phyloP scores from a whole-genome alignment of 1,139 yeast genomes.

The Nakaseomyces glabratus region DNA sequence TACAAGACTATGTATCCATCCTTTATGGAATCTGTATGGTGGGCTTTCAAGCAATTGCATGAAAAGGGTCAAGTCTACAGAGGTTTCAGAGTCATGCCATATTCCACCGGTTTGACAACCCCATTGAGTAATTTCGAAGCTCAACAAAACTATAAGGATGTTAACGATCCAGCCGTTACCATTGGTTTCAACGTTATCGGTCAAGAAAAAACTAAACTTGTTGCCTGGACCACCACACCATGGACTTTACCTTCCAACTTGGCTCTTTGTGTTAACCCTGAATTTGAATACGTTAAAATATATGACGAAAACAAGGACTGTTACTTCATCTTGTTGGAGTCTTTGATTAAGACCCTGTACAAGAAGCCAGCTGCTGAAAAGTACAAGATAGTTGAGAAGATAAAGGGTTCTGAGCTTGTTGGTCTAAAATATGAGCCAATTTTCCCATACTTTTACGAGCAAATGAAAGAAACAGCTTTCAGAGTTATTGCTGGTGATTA shows the following conservation, averaged over 20 bases:
- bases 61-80: conserved; percentile 83
- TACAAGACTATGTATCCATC: conserved; percentile 93
- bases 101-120: conserved; percentile 93
- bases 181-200: conserved; percentile 75
- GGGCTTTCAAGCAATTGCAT: conserved; percentile 89
- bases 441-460: conserved; percentile 69
- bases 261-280: conserved; percentile 86
- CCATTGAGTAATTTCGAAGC: conserved; percentile 97
- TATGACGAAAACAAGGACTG: conserved; percentile 78
- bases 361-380: conserved; percentile 92
- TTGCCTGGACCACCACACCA: conserved; percentile 99
- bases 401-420: conserved; percentile 68
- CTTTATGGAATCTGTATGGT: conserved; percentile 98
- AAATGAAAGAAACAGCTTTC: conserved; percentile 70
- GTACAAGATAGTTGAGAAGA: conserved; percentile 68
- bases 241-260: conserved; percentile 97
- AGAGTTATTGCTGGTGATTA: conserved; percentile 72
- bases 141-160: conserved; percentile 95
- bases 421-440: conserved; percentile 77
- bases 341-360: conserved; percentile 71
- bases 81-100: conserved; percentile 97
- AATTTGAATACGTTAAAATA: conserved; percentile 84
- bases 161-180: conserved; percentile 92
- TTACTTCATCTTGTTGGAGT: conserved; percentile 74
- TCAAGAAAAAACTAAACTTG: conserved; percentile 72